Evolutionary conservation across 1,139 yeast species (phyloP).

Genomic region (Blastobotrys illinoisensis): DNA sequence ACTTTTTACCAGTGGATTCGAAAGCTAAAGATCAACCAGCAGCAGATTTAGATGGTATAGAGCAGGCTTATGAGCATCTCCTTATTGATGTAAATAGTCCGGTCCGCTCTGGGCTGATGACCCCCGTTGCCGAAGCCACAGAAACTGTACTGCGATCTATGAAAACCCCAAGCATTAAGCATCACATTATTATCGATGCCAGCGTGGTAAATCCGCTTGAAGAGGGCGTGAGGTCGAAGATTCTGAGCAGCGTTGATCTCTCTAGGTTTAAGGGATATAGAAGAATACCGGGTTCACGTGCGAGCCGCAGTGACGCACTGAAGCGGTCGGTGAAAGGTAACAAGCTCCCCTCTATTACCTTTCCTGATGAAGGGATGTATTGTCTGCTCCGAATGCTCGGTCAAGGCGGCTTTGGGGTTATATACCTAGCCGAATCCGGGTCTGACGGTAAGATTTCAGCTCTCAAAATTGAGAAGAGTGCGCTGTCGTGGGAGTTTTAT

Average conservation of each 20-base stretch:
- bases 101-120: conserved; percentile 22
- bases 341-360: background rate
- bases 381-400: conserved; percentile 44
- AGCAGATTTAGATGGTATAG: background rate
- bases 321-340: background rate
- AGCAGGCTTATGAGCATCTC: background rate
- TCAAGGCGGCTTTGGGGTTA: conserved; percentile 75
- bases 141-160: conserved; percentile 18
- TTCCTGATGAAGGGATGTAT: background rate
- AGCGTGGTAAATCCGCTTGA: conserved; percentile 30
- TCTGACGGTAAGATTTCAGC: conserved; percentile 46
- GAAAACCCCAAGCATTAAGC: conserved; percentile 1
- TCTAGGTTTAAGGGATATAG: background rate
- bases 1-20: background rate
- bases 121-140: conserved; percentile 33
- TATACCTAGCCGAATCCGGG: conserved; percentile 66
- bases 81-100: background rate
- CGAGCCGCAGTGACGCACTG: background rate
- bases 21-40: background rate
- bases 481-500: conserved; percentile 79
- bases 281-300: background rate
- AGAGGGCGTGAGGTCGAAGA: conserved; percentile 25
- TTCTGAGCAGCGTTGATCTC: conserved; percentile 26
- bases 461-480: conserved; percentile 65
- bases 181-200: background rate